Conservation (phyloP, 2,329 filamentous ascomycete species). For the Aspergillus fumigatiaffinis region DNA sequence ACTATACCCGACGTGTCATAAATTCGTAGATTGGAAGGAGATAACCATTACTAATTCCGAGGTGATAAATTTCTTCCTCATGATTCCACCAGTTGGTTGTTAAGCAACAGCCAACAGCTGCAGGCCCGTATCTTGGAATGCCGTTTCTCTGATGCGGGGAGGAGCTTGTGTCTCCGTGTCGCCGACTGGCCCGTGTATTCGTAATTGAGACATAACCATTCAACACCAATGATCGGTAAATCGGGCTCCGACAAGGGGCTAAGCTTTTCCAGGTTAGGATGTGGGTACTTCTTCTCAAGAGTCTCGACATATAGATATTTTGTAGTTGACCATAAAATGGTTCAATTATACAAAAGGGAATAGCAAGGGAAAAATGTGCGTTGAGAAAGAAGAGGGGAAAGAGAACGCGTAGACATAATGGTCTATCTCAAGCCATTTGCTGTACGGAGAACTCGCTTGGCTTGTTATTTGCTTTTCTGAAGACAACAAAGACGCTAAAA, state of each 20-base stretch:
- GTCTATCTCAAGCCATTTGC: not conserved
- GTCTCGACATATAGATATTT: too few species aligned
- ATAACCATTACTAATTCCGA: not conserved
- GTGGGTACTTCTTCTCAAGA: not conserved
- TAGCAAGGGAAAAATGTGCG: not conserved
- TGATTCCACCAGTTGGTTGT: not conserved
- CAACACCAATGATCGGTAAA: not conserved
- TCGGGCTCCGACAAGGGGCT: not conserved
- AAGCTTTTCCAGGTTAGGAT: not conserved
- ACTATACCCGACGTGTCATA: not conserved
- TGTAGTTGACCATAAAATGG: too few species aligned
- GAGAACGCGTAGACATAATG: not conserved
- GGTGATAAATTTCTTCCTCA: not conserved
- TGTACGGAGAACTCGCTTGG: not conserved
- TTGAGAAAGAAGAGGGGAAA: not conserved
- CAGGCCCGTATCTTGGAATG: too few species aligned
- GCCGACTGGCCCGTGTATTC: not conserved
- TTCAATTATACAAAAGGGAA: not conserved
- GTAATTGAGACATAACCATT: not conserved
- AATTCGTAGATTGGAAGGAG: not conserved
- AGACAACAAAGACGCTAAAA: not conserved
- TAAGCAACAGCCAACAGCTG: not conserved
- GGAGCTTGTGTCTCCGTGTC: not conserved
- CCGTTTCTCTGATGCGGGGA: not conserved
- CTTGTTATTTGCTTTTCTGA: not conserved